phyloP scores from a whole-genome alignment of 805 yeast species.

The Kluyveromyces starmeri region DNA sequence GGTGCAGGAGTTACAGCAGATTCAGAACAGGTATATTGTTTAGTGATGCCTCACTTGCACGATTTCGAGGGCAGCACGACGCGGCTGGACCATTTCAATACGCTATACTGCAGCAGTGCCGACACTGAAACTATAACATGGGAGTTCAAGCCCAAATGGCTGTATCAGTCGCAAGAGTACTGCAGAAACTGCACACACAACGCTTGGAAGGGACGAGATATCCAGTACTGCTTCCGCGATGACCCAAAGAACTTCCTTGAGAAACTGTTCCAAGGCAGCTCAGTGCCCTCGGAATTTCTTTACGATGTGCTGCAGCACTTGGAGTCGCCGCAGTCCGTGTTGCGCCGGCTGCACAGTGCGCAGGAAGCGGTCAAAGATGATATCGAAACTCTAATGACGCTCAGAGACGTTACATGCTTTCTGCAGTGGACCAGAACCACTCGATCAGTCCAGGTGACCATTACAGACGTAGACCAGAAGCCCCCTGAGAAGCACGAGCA shows the following conservation, averaged over 20 bases:
- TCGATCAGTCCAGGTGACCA: conserved; percentile 9
- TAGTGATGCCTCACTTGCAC: conserved; percentile 18
- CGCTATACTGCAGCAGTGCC: conserved; percentile 9
- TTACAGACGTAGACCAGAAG: conserved; percentile 50
- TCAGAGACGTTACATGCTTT: conserved; percentile 33
- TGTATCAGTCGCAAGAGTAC: conserved; percentile 11
- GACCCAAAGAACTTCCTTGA: conserved; percentile 10
- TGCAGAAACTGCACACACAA: conserved; percentile 28
- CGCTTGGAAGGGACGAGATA: conserved; percentile 13
- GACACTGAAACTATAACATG: conserved; percentile 7
- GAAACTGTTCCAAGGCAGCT: conserved; percentile 5
- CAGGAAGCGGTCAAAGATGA: conserved; percentile 17
- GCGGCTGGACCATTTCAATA: conserved; percentile 20
- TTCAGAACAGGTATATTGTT: conserved; percentile 8
- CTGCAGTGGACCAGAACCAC: conserved; percentile 15
- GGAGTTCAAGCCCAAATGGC: conserved; percentile 30
- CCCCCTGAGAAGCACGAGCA: conserved; percentile 37
- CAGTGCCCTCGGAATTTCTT: conserved; percentile 12
- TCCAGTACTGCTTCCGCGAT: conserved; percentile 18
- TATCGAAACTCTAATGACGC: conserved; percentile 28
- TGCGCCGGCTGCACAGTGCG: conserved; percentile 13
- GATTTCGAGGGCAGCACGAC: conserved; percentile 1
- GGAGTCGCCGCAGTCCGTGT: conserved; percentile 11
- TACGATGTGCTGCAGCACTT: conserved; percentile 18
- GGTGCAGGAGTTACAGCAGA: conserved; percentile 8